phyloP scores from a whole-genome alignment of 805 yeast genomes.

The Kazachstania taianensis region DNA sequence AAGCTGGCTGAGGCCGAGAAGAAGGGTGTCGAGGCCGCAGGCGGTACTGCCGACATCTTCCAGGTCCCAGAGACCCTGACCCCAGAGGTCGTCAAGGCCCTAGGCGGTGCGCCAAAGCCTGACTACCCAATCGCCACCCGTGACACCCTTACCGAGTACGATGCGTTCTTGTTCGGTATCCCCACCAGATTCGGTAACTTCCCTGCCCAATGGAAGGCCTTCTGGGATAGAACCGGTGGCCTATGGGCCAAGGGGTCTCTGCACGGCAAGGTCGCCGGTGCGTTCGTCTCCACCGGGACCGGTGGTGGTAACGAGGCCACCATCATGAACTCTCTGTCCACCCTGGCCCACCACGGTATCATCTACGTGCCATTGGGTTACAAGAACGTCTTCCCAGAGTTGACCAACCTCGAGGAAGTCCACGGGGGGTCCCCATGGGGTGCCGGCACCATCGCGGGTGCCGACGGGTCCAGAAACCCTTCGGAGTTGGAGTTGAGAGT shows the following conservation, averaged over 20 bases:
- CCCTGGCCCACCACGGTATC: constrained; percentile 71
- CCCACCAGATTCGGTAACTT: constrained; percentile 79
- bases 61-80: constrained; percentile 75
- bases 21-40: constrained; percentile 60
- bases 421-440: constrained; percentile 86
- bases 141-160: constrained; percentile 52
- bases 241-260: constrained; percentile 70
- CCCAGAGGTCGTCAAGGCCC: constrained; percentile 44
- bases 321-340: constrained; percentile 50
- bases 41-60: constrained; percentile 59
- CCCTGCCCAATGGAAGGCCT: constrained; percentile 71
- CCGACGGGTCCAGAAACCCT: constrained; percentile 67
- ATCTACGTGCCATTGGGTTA: constrained; percentile 72
- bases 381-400: constrained; percentile 43
- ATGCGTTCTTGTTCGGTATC: constrained; percentile 75
- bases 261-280: constrained; percentile 63
- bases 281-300: constrained; percentile 66
- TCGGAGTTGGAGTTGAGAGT: constrained; percentile 50
- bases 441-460: constrained; percentile 70
- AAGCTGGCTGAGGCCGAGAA: constrained; percentile 58
- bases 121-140: constrained; percentile 53
- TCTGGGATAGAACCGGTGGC: constrained; percentile 71
- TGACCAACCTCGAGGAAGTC: constrained; percentile 47
- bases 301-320: constrained; percentile 84
- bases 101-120: constrained; percentile 59